phyloP scores from a whole-genome alignment of 257 asterid species.

The Rehmannia glutinosa region DNA sequence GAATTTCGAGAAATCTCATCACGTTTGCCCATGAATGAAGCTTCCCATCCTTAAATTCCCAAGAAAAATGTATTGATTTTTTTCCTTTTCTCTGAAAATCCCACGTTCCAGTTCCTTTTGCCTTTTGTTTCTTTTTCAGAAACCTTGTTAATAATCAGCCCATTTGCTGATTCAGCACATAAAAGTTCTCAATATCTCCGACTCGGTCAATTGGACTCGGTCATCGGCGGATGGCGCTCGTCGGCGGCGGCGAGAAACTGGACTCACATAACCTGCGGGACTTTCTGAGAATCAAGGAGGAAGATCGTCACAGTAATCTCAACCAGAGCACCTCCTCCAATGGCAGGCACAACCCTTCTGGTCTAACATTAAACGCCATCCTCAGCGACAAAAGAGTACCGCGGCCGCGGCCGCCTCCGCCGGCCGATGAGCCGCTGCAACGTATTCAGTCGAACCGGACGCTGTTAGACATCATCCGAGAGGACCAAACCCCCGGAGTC shows the following conservation, averaged over 20 bases:
- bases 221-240: constrained; percentile 20
- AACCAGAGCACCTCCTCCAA: constrained; percentile 17
- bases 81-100: background rate
- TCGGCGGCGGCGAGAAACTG: constrained; percentile 24
- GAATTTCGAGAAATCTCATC: constrained; percentile 28
- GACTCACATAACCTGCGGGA: constrained; percentile 40
- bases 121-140: background rate
- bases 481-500: constrained; percentile 39
- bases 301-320: constrained; percentile 24
- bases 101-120: background rate
- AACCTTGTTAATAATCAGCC: background rate
- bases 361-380: constrained; percentile 33
- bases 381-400: constrained; percentile 26
- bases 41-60: constrained; percentile 25
- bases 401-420: constrained; percentile 5
- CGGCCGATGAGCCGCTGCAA: constrained; percentile 21
- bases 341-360: constrained; percentile 20
- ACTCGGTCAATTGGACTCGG: background rate
- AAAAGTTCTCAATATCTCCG: background rate
- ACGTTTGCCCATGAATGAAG: constrained; percentile 26
- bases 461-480: constrained; percentile 60
- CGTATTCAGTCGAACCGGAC: constrained; percentile 50
- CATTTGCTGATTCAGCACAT: background rate
- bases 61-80: background rate
- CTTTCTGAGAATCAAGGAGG: constrained; percentile 34